phyloP scores from a whole-genome alignment of 306 rosid species.

The Cucurbita moschata region DNA sequence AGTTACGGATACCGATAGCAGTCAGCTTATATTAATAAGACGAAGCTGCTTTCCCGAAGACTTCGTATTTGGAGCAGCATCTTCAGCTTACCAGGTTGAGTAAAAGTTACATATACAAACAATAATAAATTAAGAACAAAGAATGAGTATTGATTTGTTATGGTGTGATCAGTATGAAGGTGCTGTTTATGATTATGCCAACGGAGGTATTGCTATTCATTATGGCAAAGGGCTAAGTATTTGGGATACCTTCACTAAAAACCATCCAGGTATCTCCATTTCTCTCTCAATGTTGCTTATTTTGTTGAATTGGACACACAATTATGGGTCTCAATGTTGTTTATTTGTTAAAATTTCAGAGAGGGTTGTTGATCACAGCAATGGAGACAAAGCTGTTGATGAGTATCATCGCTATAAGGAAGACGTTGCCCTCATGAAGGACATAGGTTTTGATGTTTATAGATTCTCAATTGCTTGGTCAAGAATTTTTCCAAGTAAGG shows the following conservation, averaged over 20 bases:
- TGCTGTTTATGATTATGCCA: constrained; percentile 5
- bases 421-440: too few relatives aligned
- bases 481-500: too few relatives aligned
- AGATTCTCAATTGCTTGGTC: too few relatives aligned
- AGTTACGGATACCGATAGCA: too few relatives aligned
- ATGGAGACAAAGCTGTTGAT: constrained; percentile 29
- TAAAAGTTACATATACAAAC: too few relatives aligned
- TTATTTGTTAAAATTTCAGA: constrained; percentile 10
- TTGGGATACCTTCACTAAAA: constrained; percentile 25
- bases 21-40: too few relatives aligned
- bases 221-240: neutral
- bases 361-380: constrained; percentile 17
- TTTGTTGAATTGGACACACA: too few relatives aligned
- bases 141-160: too few relatives aligned
- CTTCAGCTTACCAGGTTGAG: constrained; percentile 14
- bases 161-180: constrained; percentile 12
- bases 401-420: constrained; percentile 10
- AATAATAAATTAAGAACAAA: too few relatives aligned
- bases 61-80: constrained; percentile 15
- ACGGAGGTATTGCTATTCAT: neutral
- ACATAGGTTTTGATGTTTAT: too few relatives aligned
- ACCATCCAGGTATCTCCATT: constrained; percentile 16
- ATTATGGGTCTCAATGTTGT: neutral
- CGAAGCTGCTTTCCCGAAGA: constrained; percentile 9
- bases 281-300: neutral